Evolutionary conservation across 106 monocot species (phyloP).

Genomic region (Posidonia australis): DNA sequence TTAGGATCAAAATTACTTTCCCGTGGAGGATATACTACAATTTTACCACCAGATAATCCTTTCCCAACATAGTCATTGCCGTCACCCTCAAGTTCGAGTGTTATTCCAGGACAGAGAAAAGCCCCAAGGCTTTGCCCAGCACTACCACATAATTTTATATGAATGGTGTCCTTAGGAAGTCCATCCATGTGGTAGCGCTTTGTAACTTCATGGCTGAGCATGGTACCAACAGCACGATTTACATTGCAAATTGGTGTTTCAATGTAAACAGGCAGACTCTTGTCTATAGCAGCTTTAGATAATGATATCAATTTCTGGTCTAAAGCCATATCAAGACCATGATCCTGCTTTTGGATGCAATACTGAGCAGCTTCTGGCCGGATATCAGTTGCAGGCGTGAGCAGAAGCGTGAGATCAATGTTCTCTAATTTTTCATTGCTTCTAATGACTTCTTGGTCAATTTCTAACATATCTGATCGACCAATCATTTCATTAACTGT

Average conservation of each 20-base stretch:
- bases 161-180: constrained; percentile 70
- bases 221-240: constrained; percentile 97
- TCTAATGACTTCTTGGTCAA: constrained; percentile 72
- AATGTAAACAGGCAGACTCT: constrained; percentile 55
- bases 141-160: constrained; percentile 79
- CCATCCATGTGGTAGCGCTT: constrained; percentile 74
- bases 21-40: constrained; percentile 87
- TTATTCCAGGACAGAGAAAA: constrained; percentile 92
- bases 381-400: constrained; percentile 78
- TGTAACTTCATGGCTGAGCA: constrained; percentile 96
- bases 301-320: constrained; percentile 59
- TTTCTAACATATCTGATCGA: constrained; percentile 82
- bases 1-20: constrained; percentile 75
- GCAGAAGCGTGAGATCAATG: constrained; percentile 70
- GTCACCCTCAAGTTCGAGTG: constrained; percentile 97
- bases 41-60: constrained; percentile 93
- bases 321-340: constrained; percentile 84
- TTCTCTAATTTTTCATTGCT: constrained; percentile 79
- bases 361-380: constrained; percentile 83
- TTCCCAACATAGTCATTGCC: constrained; percentile 99
- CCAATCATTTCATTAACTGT: constrained; percentile 88
- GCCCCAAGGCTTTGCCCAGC: constrained; percentile 96
- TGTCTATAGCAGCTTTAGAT: constrained; percentile 66
- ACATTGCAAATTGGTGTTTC: constrained; percentile 68
- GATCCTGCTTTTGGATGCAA: constrained; percentile 94